Percentiles rank a stretch among this genome's conserved stretches.
phyloP scores from a whole-genome alignment of 1,139 yeast genomes.

The Kodamaea fungicola region DNA sequence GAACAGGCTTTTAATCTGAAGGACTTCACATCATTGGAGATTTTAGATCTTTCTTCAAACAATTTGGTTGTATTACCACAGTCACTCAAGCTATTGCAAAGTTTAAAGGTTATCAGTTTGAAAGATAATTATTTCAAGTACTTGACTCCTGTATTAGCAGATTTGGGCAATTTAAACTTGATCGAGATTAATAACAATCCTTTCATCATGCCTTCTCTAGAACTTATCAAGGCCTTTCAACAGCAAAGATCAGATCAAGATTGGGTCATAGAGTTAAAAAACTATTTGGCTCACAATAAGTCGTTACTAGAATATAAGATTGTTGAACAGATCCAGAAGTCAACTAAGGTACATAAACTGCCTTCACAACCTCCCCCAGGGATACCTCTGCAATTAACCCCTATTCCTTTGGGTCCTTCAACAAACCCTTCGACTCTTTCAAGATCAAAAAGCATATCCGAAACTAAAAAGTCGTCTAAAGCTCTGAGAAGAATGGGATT shows the following conservation, averaged over 20 bases:
- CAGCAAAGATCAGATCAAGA: slow-evolving; percentile 43
- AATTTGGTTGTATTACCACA: slow-evolving; percentile 36
- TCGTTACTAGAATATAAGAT: slow-evolving; percentile 19
- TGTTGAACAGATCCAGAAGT: slow-evolving; percentile 10
- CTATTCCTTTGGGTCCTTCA: slow-evolving; percentile 7
- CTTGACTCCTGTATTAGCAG: slow-evolving; percentile 55
- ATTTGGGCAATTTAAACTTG: slow-evolving; percentile 50
- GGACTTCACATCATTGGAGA: slow-evolving; percentile 51
- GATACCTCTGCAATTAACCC: slow-evolving; percentile 3
- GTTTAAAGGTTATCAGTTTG: slow-evolving; percentile 57
- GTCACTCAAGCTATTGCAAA: slow-evolving; percentile 36
- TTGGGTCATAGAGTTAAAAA: slow-evolving; percentile 53
- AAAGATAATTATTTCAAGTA: slow-evolving; percentile 58
- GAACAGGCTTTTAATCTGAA: slow-evolving; percentile 21
- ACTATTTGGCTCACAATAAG: slow-evolving; percentile 33
- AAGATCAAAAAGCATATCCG: slow-evolving; percentile 57
- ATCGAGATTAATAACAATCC: slow-evolving; percentile 75
- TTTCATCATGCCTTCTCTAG: slow-evolving; percentile 48
- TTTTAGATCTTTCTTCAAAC: slow-evolving; percentile 67
- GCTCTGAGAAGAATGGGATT: slow-evolving; percentile 65
- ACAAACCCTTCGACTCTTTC: slow-evolving; percentile 13
- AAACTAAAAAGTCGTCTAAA: slow-evolving; percentile 57
- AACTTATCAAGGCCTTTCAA: slow-evolving; percentile 31
- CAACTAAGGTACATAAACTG: slow-evolving; percentile 9
- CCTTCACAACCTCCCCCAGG: slow-evolving; percentile 10